A percentile compares a stretch with the other conserved stretches of the same genome.
phyloP scores from a whole-genome alignment of 257 asterid species.

The Petrea volubilis region DNA sequence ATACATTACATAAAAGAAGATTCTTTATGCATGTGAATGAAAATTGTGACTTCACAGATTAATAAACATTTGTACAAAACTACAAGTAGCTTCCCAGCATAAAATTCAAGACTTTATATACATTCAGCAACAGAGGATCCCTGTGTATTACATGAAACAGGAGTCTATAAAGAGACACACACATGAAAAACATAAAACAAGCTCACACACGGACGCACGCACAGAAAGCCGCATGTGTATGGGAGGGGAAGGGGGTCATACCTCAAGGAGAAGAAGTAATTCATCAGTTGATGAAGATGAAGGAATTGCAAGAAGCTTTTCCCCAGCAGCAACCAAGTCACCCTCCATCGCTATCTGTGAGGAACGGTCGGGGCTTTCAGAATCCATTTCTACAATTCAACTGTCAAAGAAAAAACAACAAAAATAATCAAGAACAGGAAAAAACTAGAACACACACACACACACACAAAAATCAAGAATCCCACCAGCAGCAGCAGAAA shows the following conservation, averaged over 20 bases:
- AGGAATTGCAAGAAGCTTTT: conserved; percentile 23
- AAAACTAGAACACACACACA: neutral
- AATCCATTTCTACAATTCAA: conserved; percentile 39
- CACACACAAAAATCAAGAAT: neutral
- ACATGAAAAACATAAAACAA: neutral
- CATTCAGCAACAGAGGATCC: conserved; percentile 11
- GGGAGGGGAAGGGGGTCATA: conserved; percentile 2
- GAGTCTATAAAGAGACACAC: neutral
- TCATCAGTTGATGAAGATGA: conserved; percentile 36
- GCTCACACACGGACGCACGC: neutral
- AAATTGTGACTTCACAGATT: conserved; percentile 8
- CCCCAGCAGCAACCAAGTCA: conserved; percentile 35
- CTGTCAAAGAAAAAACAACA: neutral
- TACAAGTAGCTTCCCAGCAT: conserved; percentile 15
- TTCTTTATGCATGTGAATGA: neutral
- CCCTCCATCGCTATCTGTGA: conserved; percentile 38
- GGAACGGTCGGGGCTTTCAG: conserved; percentile 28
- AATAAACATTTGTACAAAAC: conserved; percentile 24
- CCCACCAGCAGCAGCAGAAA: conserved; percentile 11
- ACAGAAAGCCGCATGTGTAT: too few species aligned
- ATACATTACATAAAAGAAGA: neutral
- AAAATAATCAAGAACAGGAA: neutral
- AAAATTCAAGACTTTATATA: conserved; percentile 10
- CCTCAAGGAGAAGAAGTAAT: conserved; percentile 40
- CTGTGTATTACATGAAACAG: neutral